Evolutionary conservation across 805 yeast genomes (phyloP).

Genomic region (Ogataea dorogensis): DNA sequence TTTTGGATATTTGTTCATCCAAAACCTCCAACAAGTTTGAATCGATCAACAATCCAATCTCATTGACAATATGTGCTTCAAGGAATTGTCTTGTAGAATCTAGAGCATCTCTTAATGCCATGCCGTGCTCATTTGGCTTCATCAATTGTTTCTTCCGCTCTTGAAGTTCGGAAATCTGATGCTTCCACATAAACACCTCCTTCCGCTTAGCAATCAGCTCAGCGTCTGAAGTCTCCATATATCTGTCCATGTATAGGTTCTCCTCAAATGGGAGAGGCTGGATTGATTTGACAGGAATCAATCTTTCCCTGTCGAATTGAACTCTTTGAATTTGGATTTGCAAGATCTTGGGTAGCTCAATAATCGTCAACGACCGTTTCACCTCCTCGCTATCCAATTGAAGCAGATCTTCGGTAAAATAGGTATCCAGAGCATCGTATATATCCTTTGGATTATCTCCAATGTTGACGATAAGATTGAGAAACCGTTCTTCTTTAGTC

Average conservation of each 20-base stretch:
- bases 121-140: constrained; percentile 47
- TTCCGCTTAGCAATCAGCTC: constrained; percentile 51
- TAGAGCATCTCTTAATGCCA: constrained; percentile 51
- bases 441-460: constrained; percentile 86
- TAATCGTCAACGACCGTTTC: constrained; percentile 68
- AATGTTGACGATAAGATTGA: constrained; percentile 79
- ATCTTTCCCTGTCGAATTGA: constrained; percentile 71
- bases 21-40: constrained; percentile 49
- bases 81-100: constrained; percentile 58
- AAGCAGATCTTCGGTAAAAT: constrained; percentile 72
- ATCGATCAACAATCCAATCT: constrained; percentile 38
- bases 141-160: constrained; percentile 43
- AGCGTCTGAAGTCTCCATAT: constrained; percentile 65
- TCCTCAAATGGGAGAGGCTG: constrained; percentile 82
- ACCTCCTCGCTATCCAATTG: constrained; percentile 70
- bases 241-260: constrained; percentile 81
- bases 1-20: constrained; percentile 42
- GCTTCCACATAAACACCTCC: constrained; percentile 64
- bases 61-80: constrained; percentile 38
- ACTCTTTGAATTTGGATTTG: constrained; percentile 96
- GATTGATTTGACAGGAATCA: constrained; percentile 76
- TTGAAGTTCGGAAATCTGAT: constrained; percentile 45
- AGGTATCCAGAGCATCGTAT: constrained; percentile 86
- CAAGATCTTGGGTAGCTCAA: constrained; percentile 71
- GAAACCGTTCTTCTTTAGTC: constrained; percentile 68